Base-by-base conservation (phyloP, 805 yeast species). In the Yarrowia sp. region DNA sequence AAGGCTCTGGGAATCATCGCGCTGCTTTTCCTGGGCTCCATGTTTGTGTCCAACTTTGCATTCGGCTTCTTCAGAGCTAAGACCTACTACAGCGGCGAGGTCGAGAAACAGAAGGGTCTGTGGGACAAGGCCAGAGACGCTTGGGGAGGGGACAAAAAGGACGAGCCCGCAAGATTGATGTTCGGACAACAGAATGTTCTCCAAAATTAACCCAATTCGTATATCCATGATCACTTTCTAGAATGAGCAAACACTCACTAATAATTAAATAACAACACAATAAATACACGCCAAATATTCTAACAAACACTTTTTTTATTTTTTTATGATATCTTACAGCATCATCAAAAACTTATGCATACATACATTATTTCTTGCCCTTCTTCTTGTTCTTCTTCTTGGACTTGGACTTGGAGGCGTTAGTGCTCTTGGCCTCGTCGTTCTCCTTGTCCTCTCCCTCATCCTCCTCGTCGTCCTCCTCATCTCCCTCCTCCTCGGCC, bases 61-160 rank as follows among this genome's bases (percentile, higher is more conserved):
- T 68, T 68, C 47, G 72, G 70, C 22, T 66, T 62, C 59, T 41
- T 64, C 16, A 62, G 70, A 4, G 70, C 68, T 18, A 62, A 59
- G 25, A 42, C 65, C 6, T 65, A 63, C 60, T 61, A 55, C 18
- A 18, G 18, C 6, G 47, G 38, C 13, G 47, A 55, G 18, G 44
- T 62, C 63, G 21, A 63, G 21, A 55, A 55, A 18, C 61, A 55
- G 12, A 39, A 39, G 22, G 38, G 29, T 8, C 19, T 51, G 6
- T 51, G 58, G 58, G 58, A 51, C 4, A 51, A 51, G 12, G 42
- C 58, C 6, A 51, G 31, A 22, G 32, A 35, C 24, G 32, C 42
- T 12, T 51, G 58, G 42, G 31, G 58, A 16, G 42, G 24, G 7
- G 19, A 18, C 2, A 27, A 9, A 9, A 22, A 18, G 25, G 16